Conservation (phyloP, 495 filamentous ascomycete species). For the Hamigera avellanea region DNA sequence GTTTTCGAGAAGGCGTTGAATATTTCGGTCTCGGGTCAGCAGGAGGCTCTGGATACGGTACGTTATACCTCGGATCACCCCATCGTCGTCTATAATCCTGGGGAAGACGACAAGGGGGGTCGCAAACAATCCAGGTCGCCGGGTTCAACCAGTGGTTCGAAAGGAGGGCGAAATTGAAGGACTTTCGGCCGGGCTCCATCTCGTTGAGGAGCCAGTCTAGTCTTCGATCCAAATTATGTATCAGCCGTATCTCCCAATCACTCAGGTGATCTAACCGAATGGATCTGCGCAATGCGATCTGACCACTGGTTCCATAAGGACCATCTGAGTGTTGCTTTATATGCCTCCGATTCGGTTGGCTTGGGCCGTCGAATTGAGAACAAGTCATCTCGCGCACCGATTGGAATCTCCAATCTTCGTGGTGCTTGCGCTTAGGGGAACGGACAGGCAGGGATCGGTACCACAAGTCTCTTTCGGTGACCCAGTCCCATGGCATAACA, state of each 20-base stretch:
- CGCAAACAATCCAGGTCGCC: slow-evolving; percentile 29
- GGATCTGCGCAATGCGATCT: not conserved
- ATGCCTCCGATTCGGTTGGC: not conserved
- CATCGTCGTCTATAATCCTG: slow-evolving; percentile 18
- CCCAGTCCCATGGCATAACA: too few species aligned
- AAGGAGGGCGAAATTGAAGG: slow-evolving; percentile 31
- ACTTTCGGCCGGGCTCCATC: slow-evolving; percentile 26
- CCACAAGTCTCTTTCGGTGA: too few species aligned
- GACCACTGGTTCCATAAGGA: not conserved
- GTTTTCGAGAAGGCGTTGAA: slow-evolving; percentile 6
- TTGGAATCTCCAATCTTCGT: too few species aligned
- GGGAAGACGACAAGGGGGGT: slow-evolving; percentile 26
- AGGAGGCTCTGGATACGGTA: slow-evolving; percentile 16
- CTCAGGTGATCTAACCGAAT: slow-evolving; percentile 8
- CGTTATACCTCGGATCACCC: slow-evolving; percentile 28
- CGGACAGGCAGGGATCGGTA: too few species aligned
- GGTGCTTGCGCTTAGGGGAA: too few species aligned
- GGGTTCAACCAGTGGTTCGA: slow-evolving; percentile 34
- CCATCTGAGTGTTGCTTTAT: not conserved
- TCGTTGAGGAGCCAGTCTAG: slow-evolving; percentile 29
- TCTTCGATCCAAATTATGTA: slow-evolving; percentile 25
- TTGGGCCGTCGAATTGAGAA: too few species aligned
- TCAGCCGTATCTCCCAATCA: slow-evolving; percentile 26
- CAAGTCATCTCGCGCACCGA: too few species aligned
- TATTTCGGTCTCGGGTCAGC: slow-evolving; percentile 17